Conservation (phyloP, 306 rosid genomes). For the Medicago arabica region DNA sequence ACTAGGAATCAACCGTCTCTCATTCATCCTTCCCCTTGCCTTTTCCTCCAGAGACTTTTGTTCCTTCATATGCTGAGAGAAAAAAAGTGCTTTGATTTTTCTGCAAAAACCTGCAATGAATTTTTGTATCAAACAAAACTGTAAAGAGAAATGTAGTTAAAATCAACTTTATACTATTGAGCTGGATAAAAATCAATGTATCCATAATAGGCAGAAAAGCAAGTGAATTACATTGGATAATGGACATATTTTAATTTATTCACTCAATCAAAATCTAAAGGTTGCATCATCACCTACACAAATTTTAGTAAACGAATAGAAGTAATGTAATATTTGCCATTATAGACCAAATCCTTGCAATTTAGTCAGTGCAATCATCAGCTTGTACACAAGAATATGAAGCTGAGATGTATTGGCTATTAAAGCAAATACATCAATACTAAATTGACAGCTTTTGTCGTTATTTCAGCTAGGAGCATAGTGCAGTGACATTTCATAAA, state of each 20-base stretch:
- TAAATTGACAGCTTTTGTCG: neutral
- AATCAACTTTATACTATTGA: slow-evolving; percentile 10
- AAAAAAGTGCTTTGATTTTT: slow-evolving; percentile 77
- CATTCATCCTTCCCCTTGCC: slow-evolving; percentile 77
- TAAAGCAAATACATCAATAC: slow-evolving; percentile 1
- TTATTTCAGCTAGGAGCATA: slow-evolving; percentile 19
- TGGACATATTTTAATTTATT: slow-evolving; percentile 3
- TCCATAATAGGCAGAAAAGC: slow-evolving; percentile 5
- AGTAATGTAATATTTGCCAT: neutral
- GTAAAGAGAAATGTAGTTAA: neutral
- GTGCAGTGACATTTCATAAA: slow-evolving; percentile 4
- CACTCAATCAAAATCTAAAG: slow-evolving; percentile 27
- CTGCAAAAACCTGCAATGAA: slow-evolving; percentile 78
- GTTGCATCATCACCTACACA: neutral
- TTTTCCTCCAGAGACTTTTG: slow-evolving; percentile 67
- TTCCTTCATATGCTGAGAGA: slow-evolving; percentile 69
- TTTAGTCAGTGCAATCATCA: neutral
- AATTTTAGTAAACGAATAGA: neutral
- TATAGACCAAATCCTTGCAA: neutral
- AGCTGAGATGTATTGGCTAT: neutral
- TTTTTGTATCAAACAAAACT: slow-evolving; percentile 33
- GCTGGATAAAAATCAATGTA: neutral
- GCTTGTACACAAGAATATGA: slow-evolving; percentile 18
- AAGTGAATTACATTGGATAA: slow-evolving; percentile 11
- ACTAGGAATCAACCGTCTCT: slow-evolving; percentile 34